Percentiles rank a stretch among this genome's conserved stretches.
These are phyloP conservation scores for Cyclotella atomus DNA, from an alignment of 108 stramenopile genomes.

Conservation along the genomic window DNA sequence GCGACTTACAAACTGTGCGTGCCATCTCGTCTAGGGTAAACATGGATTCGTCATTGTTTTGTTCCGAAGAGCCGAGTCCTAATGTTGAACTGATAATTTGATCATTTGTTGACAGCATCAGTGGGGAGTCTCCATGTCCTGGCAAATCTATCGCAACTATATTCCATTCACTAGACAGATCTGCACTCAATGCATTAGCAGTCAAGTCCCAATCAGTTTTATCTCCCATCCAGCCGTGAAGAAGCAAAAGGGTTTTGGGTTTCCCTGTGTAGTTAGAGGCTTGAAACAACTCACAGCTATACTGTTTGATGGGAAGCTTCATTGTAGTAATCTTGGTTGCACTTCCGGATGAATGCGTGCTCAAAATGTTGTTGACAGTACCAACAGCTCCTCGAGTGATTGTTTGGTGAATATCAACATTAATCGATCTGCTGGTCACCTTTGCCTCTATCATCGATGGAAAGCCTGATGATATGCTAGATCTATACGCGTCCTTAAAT, in stretches of 20 bases:
- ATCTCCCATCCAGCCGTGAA: constrained; percentile 92
- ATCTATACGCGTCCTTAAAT: constrained; percentile 49
- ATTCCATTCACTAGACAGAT: constrained; percentile 64
- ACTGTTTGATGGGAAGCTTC: constrained; percentile 44
- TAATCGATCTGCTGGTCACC: constrained; percentile 61
- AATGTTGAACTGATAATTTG: constrained; percentile 44
- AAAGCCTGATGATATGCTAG: constrained; percentile 24
- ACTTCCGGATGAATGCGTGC: neutral
- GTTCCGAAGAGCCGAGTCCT: constrained; percentile 24
- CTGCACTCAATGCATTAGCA: constrained; percentile 29
- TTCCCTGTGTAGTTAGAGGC: constrained; percentile 1
- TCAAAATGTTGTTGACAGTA: constrained; percentile 33
- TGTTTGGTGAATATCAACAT: constrained; percentile 68
- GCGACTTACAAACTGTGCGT: constrained; percentile 48
- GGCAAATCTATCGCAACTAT: constrained; percentile 75
- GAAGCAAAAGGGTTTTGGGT: constrained; percentile 65
- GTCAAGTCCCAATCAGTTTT: constrained; percentile 80
- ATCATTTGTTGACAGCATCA: constrained; percentile 31
- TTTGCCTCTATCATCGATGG: constrained; percentile 65
- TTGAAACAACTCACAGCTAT: constrained; percentile 12
- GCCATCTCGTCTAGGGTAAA: constrained; percentile 67
- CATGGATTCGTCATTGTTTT: constrained; percentile 15
- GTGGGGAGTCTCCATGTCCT: constrained; percentile 69
- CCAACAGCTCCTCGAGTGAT: constrained; percentile 50
- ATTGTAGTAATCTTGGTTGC: neutral